Evolutionary conservation across 23 red algal genomes (phyloP).

Genomic region (Gracilaria gracilis): DNA sequence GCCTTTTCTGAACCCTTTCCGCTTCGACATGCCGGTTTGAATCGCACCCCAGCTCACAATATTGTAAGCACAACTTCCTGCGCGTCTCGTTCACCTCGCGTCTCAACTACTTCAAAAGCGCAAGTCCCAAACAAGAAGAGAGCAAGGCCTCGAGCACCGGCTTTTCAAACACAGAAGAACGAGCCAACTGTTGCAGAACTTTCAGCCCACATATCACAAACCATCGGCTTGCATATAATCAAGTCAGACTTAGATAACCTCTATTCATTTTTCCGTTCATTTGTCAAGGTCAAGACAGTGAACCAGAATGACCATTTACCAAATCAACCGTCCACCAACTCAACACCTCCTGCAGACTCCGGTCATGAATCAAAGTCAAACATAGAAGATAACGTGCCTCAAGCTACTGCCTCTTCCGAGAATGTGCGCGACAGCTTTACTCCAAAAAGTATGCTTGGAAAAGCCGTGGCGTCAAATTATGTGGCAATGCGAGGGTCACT

Average conservation of each 20-base stretch:
- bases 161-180: neutral
- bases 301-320: neutral
- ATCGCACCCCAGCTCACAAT: neutral
- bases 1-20: slow-evolving; percentile 11
- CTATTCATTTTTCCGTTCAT: slow-evolving; percentile 17
- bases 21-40: neutral
- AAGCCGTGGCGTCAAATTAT: slow-evolving; percentile 16
- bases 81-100: neutral
- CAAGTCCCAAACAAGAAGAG: neutral
- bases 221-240: slow-evolving; percentile 25
- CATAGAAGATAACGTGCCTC: neutral
- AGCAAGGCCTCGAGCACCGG: neutral
- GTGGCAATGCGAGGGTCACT: neutral
- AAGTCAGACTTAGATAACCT: slow-evolving; percentile 17
- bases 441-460: neutral
- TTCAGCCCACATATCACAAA: slow-evolving; percentile 5
- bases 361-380: neutral
- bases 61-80: neutral
- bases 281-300: slow-evolving; percentile 14
- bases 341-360: neutral
- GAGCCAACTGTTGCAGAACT: slow-evolving; percentile 16
- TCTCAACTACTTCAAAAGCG: neutral
- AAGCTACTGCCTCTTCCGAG: neutral
- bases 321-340: neutral
- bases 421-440: neutral